Base-by-base conservation (phyloP, 805 yeast genomes). In the Metschnikowia orientalis region DNA sequence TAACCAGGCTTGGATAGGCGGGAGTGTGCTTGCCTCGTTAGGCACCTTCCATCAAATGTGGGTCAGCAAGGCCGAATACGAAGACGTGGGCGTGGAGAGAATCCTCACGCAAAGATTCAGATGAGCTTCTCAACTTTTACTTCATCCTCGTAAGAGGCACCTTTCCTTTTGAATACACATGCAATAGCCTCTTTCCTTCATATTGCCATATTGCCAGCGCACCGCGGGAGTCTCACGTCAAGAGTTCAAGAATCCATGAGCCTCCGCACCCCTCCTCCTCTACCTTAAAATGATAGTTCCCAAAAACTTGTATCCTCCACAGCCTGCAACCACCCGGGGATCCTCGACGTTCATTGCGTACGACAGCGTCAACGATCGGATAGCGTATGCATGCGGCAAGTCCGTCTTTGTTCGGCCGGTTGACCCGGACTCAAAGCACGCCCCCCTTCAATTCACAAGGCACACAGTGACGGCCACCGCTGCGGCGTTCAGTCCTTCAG, bases 21-120 rank as follows among this genome's bases (percentile, higher is more conserved):
- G 95, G 6, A 80, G 90, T 44, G 88, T 89, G 23, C 63, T 89
- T 35, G 78, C 95, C 5, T 80, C 92, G 32, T 69, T 89, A 47
- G 97, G 97, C 20, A 85, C 95, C 2, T 89, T 89, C 69, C 97
- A 89, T 57, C 97, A 89, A 58, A 64, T 84, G 61, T 89, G 96
- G 96, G 95, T 89, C 2, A 82, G 89, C 25, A 80, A 78, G 51
- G 76, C 75, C 44, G 97, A 89, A 57, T 84, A 81, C 48, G 87
- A 85, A 41, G 96, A 89, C 57, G 86, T 79, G 16, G 97, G 97
- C 5, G 78, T 79, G 8, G 92, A 85, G 35, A 76, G 87, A 54
- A 69, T 89, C 36, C 71, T 86, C 37, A 75, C 75, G 35, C 90
- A 82, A 57, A 72, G 96, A 61, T 88, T 88, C 59, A 79, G 95